These are phyloP conservation scores for Yarrowia bubula DNA, from an alignment of 805 yeast species.

Conservation along the genomic window DNA sequence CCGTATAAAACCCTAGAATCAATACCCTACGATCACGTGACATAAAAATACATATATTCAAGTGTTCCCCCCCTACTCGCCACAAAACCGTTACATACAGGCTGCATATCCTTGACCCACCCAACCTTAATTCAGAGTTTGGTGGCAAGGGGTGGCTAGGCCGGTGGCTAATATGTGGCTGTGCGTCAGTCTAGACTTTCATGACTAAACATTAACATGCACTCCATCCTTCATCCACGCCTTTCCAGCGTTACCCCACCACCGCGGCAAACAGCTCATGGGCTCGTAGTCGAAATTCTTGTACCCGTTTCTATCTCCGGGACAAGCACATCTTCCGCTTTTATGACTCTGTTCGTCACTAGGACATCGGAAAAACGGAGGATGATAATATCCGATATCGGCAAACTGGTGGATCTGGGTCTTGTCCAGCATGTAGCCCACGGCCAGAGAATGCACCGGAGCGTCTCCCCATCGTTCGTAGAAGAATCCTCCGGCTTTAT, in stretches of 20 bases:
- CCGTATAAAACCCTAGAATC: too few relatives aligned
- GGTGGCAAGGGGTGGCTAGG: slow-evolving; percentile 10
- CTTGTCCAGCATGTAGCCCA: slow-evolving; percentile 55
- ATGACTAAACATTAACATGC: slow-evolving; percentile 1
- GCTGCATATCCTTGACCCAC: too few relatives aligned
- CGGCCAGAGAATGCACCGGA: slow-evolving; percentile 78
- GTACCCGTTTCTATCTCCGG: slow-evolving; percentile 33
- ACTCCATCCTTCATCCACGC: slow-evolving; percentile 19
- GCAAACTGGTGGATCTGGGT: slow-evolving; percentile 71
- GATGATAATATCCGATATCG: slow-evolving; percentile 77
- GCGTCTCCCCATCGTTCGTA: slow-evolving; percentile 98
- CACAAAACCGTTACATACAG: too few relatives aligned
- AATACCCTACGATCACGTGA: too few relatives aligned
- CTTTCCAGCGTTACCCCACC: slow-evolving; percentile 42
- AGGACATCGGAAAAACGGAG: slow-evolving; percentile 54
- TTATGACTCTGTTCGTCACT: slow-evolving; percentile 39
- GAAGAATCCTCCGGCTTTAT: slow-evolving; percentile 75
- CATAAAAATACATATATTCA: background rate
- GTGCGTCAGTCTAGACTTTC: background rate
- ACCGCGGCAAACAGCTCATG: slow-evolving; percentile 40
- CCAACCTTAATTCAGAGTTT: background rate
- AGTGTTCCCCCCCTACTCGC: background rate
- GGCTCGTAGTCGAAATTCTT: slow-evolving; percentile 40
- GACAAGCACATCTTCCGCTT: slow-evolving; percentile 42
- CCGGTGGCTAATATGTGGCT: background rate